phyloP scores from a whole-genome alignment of 768 basidiomycete genomes.

The Dentipellis sp. region DNA sequence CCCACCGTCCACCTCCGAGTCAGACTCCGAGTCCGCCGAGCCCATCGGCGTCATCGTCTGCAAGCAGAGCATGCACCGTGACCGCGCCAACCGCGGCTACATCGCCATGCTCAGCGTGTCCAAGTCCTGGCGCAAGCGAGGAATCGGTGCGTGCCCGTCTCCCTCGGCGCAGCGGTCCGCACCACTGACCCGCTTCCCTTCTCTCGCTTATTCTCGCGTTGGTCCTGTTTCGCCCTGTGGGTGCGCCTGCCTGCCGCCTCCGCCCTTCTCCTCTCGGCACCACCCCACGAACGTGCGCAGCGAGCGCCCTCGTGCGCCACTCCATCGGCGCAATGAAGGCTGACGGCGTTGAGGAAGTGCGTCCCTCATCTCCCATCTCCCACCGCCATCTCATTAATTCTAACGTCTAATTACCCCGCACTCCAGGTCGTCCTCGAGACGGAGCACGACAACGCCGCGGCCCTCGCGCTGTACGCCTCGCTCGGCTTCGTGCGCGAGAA shows the following conservation, averaged over 20 bases:
- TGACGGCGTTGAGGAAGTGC: conserved; percentile 64
- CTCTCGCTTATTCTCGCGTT: conserved; percentile 26
- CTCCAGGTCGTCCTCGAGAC: conserved; percentile 88
- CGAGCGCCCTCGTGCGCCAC: conserved; percentile 58
- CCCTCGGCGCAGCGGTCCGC: not conserved
- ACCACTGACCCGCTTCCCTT: not conserved
- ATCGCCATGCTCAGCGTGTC: conserved; percentile 96
- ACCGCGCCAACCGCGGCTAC: conserved; percentile 78
- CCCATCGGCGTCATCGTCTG: conserved; percentile 93
- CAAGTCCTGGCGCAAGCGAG: conserved; percentile 77
- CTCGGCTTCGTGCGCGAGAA: conserved; percentile 96
- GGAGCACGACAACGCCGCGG: conserved; percentile 86
- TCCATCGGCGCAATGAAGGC: conserved; percentile 80
- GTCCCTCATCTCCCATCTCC: not conserved
- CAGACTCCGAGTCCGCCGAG: conserved; percentile 17
- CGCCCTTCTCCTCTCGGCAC: conserved; percentile 35
- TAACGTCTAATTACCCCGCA: not conserved
- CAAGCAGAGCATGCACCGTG: conserved; percentile 88
- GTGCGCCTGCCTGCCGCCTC: conserved; percentile 21
- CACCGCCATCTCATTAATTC: conserved; percentile 22
- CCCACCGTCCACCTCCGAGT: conserved; percentile 8
- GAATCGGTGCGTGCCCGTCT: conserved; percentile 63
- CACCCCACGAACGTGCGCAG: conserved; percentile 31
- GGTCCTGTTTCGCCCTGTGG: conserved; percentile 21
- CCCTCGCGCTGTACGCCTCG: conserved; percentile 81